phyloP scores from a whole-genome alignment of 2,329 filamentous ascomycete genomes.

The Exophiala oligosperma region DNA sequence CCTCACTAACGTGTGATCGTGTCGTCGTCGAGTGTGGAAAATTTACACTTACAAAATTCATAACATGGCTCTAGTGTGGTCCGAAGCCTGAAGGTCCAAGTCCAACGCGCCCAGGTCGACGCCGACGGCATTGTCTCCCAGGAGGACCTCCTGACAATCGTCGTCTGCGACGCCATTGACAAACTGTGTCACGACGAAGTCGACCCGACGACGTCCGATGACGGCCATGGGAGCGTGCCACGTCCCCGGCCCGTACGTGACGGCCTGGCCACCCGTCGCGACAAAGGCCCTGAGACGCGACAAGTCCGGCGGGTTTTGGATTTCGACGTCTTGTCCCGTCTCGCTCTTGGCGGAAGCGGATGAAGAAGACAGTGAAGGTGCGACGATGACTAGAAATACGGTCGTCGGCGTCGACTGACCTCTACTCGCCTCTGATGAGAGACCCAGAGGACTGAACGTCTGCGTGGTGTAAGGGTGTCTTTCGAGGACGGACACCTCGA shows the following conservation, averaged over 20 bases:
- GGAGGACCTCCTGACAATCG: conserved; percentile 68
- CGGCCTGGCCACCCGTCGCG: conserved; percentile 74
- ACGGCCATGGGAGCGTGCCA: conserved; percentile 98
- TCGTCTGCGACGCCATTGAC: conserved; percentile 78
- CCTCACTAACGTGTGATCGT: too few species aligned
- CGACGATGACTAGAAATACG: conserved; percentile 81
- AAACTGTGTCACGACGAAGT: conserved; percentile 89
- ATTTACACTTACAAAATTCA: neutral
- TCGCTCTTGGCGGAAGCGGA: conserved; percentile 37
- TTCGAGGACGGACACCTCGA: conserved; percentile 75
- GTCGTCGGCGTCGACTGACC: conserved; percentile 2
- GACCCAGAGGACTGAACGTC: conserved; percentile 76
- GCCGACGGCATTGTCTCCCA: conserved; percentile 13
- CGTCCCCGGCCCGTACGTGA: conserved; percentile 88
- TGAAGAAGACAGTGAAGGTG: conserved; percentile 61
- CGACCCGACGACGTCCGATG: conserved; percentile 67
- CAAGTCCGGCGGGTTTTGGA: conserved; percentile 68
- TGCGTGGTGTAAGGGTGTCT: conserved; percentile 93
- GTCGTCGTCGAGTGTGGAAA: too few species aligned
- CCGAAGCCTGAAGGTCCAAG: neutral
- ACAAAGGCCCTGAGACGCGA: conserved; percentile 72
- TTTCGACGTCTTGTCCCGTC: conserved; percentile 33
- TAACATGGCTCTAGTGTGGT: conserved; percentile 6
- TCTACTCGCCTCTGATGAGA: conserved; percentile 1
- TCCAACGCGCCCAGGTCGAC: conserved; percentile 8